Evolutionary conservation across 495 filamentous ascomycete species (phyloP).

Genomic region (Gamarada debralockiae): DNA sequence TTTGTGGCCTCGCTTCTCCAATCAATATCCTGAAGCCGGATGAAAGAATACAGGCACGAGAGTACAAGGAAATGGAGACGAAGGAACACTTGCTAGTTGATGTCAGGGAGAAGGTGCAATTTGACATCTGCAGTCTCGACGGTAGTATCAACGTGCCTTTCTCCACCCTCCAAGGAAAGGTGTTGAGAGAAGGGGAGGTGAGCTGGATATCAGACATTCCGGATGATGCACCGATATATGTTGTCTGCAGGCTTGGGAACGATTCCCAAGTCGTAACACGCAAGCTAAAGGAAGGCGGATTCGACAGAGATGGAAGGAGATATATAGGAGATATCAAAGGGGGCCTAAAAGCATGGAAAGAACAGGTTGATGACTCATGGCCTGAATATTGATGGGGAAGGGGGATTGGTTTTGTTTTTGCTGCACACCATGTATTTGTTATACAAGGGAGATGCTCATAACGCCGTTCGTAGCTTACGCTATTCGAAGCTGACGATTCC

Average conservation of each 20-base stretch:
- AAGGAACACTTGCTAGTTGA: constrained; percentile 63
- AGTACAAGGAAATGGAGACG: constrained; percentile 38
- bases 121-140: constrained; percentile 69
- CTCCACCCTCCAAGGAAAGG: constrained; percentile 44
- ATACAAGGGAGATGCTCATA: constrained; percentile 21
- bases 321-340: constrained; percentile 76
- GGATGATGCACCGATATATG: constrained; percentile 51
- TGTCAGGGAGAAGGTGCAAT: constrained; percentile 80
- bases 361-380: constrained; percentile 67
- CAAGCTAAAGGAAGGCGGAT: constrained; percentile 62
- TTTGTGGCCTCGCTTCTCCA: constrained; percentile 59
- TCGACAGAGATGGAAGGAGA: constrained; percentile 49
- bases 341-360: constrained; percentile 80
- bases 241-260: constrained; percentile 83
- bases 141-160: constrained; percentile 79
- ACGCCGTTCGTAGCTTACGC: constrained; percentile 10
- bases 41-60: constrained; percentile 57
- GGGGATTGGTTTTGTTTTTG: constrained; percentile 13
- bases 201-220: constrained; percentile 42
- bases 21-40: constrained; percentile 50
- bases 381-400: constrained; percentile 39
- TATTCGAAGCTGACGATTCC: constrained; percentile 3
- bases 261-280: constrained; percentile 80
- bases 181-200: constrained; percentile 12
- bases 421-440: neutral